phyloP scores from a whole-genome alignment of 495 filamentous ascomycete species.

The Amniculicola lignicola region DNA sequence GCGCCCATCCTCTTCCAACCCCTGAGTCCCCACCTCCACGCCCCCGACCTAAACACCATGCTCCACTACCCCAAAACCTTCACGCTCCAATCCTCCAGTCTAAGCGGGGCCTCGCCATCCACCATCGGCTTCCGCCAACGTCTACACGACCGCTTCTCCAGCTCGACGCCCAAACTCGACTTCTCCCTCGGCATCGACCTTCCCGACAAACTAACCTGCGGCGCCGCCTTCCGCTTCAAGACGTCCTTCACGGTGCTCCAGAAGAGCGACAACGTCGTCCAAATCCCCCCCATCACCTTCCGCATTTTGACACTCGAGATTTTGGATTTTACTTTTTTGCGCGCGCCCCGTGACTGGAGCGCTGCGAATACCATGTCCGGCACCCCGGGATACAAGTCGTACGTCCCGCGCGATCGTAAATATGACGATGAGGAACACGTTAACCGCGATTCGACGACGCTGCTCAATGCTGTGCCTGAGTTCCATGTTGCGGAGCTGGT shows the following conservation, averaged over 20 bases:
- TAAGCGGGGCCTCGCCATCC: not conserved
- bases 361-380: conserved; percentile 16
- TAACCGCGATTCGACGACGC: conserved; percentile 11
- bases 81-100: conserved; percentile 14
- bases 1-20: conserved; percentile 20
- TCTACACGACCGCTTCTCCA: conserved; percentile 19
- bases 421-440: too few species aligned
- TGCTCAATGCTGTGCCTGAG: conserved; percentile 21
- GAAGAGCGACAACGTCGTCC: conserved; percentile 5
- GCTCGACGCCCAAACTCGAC: conserved; percentile 16
- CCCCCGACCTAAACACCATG: not conserved
- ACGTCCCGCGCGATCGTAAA: not conserved
- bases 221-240: conserved; percentile 18
- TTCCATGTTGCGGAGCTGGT: conserved; percentile 2
- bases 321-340: conserved; percentile 20
- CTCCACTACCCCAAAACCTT: conserved; percentile 11
- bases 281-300: conserved; percentile 13
- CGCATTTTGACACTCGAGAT: conserved; percentile 19
- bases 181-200: conserved; percentile 24
- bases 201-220: conserved; percentile 9
- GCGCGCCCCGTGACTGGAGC: conserved; percentile 21
- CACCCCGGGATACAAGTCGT: not conserved
- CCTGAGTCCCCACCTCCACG: conserved; percentile 18
- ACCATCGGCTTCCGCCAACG: conserved; percentile 21
- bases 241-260: conserved; percentile 5